Base-by-base conservation (phyloP, 2,329 filamentous ascomycete species). In the Colletotrichum sp. region DNA sequence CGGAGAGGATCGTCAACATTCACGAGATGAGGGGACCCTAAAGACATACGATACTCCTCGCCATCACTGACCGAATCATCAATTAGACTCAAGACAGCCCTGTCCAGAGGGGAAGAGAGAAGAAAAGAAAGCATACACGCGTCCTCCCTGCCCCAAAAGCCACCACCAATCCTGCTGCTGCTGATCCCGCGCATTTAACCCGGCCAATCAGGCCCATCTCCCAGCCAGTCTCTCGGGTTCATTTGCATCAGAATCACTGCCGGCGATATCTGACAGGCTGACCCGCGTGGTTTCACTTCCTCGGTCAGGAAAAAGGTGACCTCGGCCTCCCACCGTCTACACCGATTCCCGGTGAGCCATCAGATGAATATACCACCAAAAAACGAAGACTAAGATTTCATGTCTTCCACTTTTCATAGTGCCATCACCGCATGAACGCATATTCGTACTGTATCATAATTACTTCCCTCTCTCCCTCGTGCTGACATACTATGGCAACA, bases 211-310 rank as follows among this genome's bases (percentile, higher is more conserved):
- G 0, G 15, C 63, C 22, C 12, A 12, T 13, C 30, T 16, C 63
- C 34, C 22, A 27, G 30, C 22, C 34, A 49, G 39, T 44, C 15
- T 49, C 34, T 27, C 25, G 36, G 25, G 34, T 65, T 49, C 22
- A 30, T 25, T 25, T 39, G 25, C 44, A 65, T 66, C 39, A 66
- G 64, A 32, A 1, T 30, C 64, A 66, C 29, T 66, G 64, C 3
- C 39, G 27, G 39, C 19, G 39, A 66, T 66, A 49, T 66, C 63
- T 66, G 63, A 66, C 34, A 52, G 49, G 36, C 32, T n/a, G 16
- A 7, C 29, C 19, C 27, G 57, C 57, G 57, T n/a, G 27, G 27
- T 32, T n/a, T 32, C 12, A 63, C 59, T 63, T 22, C 8, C 59
- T 62, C 29, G 32, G 12, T 62, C 59, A 36, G 16, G 25, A n/a